Percentiles rank a stretch among this genome's conserved stretches.
Conservation (phyloP, 805 yeast genomes). For the Ogataea methylovora region DNA sequence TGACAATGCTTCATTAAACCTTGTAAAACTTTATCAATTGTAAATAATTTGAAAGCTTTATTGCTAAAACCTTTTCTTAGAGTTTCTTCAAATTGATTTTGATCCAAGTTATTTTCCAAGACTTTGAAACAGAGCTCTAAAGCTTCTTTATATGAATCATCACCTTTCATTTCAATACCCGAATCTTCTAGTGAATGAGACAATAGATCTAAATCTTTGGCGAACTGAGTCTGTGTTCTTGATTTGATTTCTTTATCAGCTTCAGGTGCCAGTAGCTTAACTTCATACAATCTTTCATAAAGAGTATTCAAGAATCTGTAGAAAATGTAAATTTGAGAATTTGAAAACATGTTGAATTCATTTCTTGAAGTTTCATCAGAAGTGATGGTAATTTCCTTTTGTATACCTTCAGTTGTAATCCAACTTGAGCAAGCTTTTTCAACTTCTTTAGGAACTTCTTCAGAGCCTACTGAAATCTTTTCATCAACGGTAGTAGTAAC, state of each 20-base stretch:
- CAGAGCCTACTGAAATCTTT: constrained; percentile 15
- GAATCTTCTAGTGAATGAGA: constrained; percentile 75
- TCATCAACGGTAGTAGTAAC: constrained; percentile 6
- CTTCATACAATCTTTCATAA: constrained; percentile 72
- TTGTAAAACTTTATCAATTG: constrained; percentile 88
- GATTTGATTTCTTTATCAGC: constrained; percentile 66
- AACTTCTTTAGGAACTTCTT: constrained; percentile 20
- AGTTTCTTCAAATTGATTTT: constrained; percentile 91
- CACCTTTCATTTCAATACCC: constrained; percentile 66
- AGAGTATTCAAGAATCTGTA: constrained; percentile 79
- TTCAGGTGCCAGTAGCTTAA: constrained; percentile 61
- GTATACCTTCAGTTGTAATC: constrained; percentile 22
- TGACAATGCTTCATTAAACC: constrained; percentile 82
- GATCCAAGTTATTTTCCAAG: constrained; percentile 87
- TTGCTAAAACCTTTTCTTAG: constrained; percentile 92
- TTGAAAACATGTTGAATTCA: constrained; percentile 74
- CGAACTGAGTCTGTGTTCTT: constrained; percentile 65
- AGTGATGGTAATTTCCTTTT: constrained; percentile 8
- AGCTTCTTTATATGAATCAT: constrained; percentile 72
- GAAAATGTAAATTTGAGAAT: constrained; percentile 82
- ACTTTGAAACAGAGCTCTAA: constrained; percentile 64
- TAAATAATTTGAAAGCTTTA: constrained; percentile 86
- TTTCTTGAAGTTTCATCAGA: constrained; percentile 26
- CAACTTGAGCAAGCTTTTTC: constrained; percentile 26
- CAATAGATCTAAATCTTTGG: constrained; percentile 75